Base-by-base conservation (phyloP, 106 monocot genomes). In the Amphibolis antarctica region DNA sequence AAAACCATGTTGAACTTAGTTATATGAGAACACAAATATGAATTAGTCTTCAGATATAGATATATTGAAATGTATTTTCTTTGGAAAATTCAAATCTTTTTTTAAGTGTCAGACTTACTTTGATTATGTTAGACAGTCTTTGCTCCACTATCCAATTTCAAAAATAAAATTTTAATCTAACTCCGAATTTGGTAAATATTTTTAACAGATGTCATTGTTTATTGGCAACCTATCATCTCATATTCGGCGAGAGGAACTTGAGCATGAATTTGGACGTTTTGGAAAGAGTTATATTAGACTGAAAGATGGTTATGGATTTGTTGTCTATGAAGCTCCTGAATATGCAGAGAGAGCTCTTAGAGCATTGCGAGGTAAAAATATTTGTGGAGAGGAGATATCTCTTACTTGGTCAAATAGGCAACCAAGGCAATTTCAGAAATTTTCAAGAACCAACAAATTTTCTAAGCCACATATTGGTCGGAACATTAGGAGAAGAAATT, bases 271-370 rank as follows among this genome's bases (percentile, higher is more conserved):
- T 60, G 48, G 58, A 73, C 80, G 68, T 62, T 88, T 78, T 76
- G 88, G 83, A 10, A 68, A 46, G 29, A 78, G 83, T 55, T 61
- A 25, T 31, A 55, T 84, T 44, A 73, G 69, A 63, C 36, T 84
- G 59, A 88, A 88, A 81, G 81, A 79, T 77, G 81, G 84, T 44
- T 84, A 84, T 75, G 84, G 76, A 19, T 88, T 88, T 79, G 83
- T 60, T 15, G 59, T 84, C 5, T 88, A 72, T 84, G 81, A 88
- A 65, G 70, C 69, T 53, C 66, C 51, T 29, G 74, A 63, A 55
- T 55, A 81, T 81, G 81, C 88, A 14, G 81, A 81, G 70, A 70
- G 70, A 70, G 88, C 84, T 63, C 68, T 88, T 7, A 64, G 79
- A 45, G 31, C 78, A 24, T 48, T 84, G 58, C 66, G 74, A 13